Conservation (phyloP, 225 moss, liverwort and hornwort species). For the Anthoceros angustus region DNA sequence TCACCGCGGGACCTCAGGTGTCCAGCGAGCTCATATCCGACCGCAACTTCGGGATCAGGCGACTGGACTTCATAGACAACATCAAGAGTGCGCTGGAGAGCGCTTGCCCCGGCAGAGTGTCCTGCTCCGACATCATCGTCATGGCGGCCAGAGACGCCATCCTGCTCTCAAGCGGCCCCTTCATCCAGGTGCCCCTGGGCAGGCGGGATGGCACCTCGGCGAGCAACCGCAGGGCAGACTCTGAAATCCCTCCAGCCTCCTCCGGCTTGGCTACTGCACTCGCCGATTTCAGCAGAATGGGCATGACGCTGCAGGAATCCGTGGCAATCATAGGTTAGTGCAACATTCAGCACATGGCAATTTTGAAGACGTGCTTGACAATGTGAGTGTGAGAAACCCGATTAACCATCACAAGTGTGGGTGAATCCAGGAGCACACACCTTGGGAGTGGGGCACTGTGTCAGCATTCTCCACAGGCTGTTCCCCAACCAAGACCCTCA, state of each 20-base stretch:
- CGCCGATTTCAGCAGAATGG: slow-evolving; percentile 22
- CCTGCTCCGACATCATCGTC: slow-evolving; percentile 55
- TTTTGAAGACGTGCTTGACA: neutral
- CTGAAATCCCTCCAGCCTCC: slow-evolving; percentile 24
- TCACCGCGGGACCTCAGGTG: slow-evolving; percentile 12
- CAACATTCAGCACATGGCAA: neutral
- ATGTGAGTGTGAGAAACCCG: neutral
- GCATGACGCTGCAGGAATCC: slow-evolving; percentile 37
- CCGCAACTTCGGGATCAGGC: slow-evolving; percentile 37
- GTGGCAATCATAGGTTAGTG: slow-evolving; percentile 44
- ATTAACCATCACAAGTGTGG: neutral
- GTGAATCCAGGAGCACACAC: slow-evolving; percentile 30
- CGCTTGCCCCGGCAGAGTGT: slow-evolving; percentile 40
- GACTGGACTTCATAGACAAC: slow-evolving; percentile 47
- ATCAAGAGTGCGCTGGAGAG: slow-evolving; percentile 37
- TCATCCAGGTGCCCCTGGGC: slow-evolving; percentile 29
- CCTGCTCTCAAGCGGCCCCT: slow-evolving; percentile 35
- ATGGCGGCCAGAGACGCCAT: slow-evolving; percentile 51
- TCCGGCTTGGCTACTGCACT: slow-evolving; percentile 25
- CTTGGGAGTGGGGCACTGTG: slow-evolving; percentile 33
- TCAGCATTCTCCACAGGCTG: slow-evolving; percentile 21
- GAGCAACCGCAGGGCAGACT: slow-evolving; percentile 28
- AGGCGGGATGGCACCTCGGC: slow-evolving; percentile 24
- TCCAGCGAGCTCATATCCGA: slow-evolving; percentile 32
- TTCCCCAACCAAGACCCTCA: slow-evolving; percentile 15